These are phyloP conservation scores for Stentor roeselii DNA, from an alignment of 73 alveolate genomes.

Conservation along the genomic window DNA sequence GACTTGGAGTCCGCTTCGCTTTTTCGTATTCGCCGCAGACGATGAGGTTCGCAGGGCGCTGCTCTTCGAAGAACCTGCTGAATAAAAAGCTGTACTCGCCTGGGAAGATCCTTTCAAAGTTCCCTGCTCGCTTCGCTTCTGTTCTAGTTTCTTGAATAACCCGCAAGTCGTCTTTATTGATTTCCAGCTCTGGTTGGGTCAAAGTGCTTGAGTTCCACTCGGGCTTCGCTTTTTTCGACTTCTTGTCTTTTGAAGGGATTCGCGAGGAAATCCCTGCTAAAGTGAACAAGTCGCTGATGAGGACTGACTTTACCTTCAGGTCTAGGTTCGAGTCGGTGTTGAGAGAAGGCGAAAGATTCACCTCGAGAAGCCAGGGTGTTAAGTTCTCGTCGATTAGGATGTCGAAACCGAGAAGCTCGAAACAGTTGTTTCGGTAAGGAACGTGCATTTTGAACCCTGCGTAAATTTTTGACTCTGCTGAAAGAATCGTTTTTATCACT, in stretches of 20 bases:
- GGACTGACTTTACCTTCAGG: constrained; percentile 53
- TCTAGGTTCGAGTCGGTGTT: constrained; percentile 62
- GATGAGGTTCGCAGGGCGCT: too few relatives aligned
- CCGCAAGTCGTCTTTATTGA: constrained; percentile 17
- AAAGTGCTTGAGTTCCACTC: not conserved
- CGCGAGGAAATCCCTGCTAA: constrained; percentile 60
- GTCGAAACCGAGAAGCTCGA: constrained; percentile 82
- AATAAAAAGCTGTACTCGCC: constrained; percentile 48
- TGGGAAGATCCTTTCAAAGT: constrained; percentile 69
- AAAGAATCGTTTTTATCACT: constrained; percentile 74
- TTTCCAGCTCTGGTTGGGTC: not conserved
- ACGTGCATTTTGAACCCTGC: constrained; percentile 77
- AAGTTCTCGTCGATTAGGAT: constrained; percentile 62
- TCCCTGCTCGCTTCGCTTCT: constrained; percentile 53
- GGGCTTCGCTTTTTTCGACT: too few relatives aligned
- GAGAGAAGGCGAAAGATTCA: constrained; percentile 72
- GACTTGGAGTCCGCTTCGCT: too few relatives aligned
- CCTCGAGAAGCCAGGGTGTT: constrained; percentile 84
- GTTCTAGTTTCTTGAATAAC: constrained; percentile 58
- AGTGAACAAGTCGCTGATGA: constrained; percentile 64
- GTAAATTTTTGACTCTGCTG: constrained; percentile 62
- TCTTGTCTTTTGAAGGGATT: too few relatives aligned
- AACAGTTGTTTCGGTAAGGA: constrained; percentile 76
- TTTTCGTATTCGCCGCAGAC: too few relatives aligned
- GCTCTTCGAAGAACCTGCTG: constrained; percentile 70